A percentile compares a stretch with the other conserved stretches of the same genome.
Conservation (phyloP, 768 basidiomycete genomes). For the Amanita thiersii region DNA sequence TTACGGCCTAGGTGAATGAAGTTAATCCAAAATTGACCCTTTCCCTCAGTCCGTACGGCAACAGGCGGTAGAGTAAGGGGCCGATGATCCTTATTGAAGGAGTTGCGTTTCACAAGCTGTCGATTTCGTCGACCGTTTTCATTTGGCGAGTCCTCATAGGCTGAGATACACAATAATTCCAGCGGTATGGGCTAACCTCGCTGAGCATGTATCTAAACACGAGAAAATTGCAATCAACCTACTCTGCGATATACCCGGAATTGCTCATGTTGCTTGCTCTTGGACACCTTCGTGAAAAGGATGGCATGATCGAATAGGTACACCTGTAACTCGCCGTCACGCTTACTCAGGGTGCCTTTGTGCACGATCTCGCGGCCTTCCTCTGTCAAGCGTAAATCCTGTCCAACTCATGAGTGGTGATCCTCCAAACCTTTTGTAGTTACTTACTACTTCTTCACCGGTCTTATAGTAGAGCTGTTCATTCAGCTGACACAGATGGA, state of each 20-base stretch:
- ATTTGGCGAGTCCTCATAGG: constrained; percentile 53
- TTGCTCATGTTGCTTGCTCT: constrained; percentile 89
- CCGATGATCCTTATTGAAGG: constrained; percentile 28
- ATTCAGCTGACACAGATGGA: constrained; percentile 91
- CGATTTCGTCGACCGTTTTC: constrained; percentile 26
- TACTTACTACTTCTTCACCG: constrained; percentile 80
- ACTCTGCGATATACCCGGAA: constrained; percentile 92
- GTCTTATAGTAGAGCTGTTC: constrained; percentile 85
- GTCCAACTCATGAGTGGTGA: constrained; percentile 2
- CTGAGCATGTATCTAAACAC: neutral
- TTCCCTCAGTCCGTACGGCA: constrained; percentile 50
- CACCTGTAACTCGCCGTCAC: constrained; percentile 86
- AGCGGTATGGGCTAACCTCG: constrained; percentile 97
- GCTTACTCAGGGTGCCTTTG: constrained; percentile 84
- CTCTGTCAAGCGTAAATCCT: constrained; percentile 84
- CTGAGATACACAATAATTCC: constrained; percentile 79
- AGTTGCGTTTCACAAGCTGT: constrained; percentile 38
- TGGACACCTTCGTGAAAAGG: constrained; percentile 76
- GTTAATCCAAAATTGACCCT: constrained; percentile 86
- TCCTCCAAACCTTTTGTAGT: neutral
- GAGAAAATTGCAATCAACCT: constrained; percentile 20
- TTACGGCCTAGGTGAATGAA: constrained; percentile 92
- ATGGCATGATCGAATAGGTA: constrained; percentile 97
- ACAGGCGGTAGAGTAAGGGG: constrained; percentile 37
- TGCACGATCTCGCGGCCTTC: constrained; percentile 87